Evolutionary conservation across 805 yeast species (phyloP).

Genomic region (Candida fluviatilis): DNA sequence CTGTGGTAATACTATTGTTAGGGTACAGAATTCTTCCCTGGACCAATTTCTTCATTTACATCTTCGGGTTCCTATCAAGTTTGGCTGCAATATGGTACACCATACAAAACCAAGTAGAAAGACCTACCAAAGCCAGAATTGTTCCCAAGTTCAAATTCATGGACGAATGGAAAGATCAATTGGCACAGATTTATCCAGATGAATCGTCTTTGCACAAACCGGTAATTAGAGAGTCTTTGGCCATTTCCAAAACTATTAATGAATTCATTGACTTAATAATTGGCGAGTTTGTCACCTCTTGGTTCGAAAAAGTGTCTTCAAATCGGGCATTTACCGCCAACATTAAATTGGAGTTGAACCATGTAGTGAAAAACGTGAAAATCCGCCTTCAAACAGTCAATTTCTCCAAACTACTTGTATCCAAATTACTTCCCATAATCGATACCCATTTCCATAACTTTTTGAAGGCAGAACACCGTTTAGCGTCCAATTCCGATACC

Average conservation of each 20-base stretch:
- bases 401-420: constrained; percentile 52
- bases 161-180: constrained; percentile 11
- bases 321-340: constrained; percentile 30
- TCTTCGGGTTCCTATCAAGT: neutral
- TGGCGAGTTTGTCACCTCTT: constrained; percentile 50
- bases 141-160: constrained; percentile 4
- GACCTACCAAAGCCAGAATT: neutral
- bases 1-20: neutral
- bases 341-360: constrained; percentile 41
- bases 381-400: constrained; percentile 43
- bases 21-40: neutral
- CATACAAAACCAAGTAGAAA: neutral
- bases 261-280: constrained; percentile 46
- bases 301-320: constrained; percentile 49
- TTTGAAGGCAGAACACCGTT: constrained; percentile 35
- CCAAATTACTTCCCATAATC: constrained; percentile 57
- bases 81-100: neutral
- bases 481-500: constrained; percentile 16
- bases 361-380: constrained; percentile 39
- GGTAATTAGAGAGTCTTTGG: constrained; percentile 44
- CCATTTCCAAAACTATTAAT: constrained; percentile 51
- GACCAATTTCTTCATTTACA: neutral
- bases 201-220: constrained; percentile 19
- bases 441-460: constrained; percentile 60
- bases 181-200: constrained; percentile 19